A percentile compares a stretch with the other conserved stretches of the same genome.
Evolutionary conservation across 352 stramenopile genomes (phyloP).

Genomic region (Globisporangium nagaii): DNA sequence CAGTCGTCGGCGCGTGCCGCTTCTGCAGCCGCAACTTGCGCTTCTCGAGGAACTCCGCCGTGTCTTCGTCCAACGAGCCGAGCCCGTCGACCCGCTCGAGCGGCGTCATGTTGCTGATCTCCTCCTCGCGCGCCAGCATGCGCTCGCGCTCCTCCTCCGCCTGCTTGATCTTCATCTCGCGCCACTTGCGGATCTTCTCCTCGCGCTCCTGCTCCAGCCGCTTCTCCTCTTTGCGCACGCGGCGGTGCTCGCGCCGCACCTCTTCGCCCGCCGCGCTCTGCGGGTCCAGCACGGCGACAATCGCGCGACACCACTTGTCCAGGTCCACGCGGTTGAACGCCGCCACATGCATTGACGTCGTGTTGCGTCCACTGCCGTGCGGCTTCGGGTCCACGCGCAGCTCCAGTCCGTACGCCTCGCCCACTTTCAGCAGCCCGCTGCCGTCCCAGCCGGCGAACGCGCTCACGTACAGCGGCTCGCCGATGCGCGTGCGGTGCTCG

Average conservation of each 20-base stretch:
- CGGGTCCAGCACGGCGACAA: constrained; percentile 68
- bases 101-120: constrained; percentile 76
- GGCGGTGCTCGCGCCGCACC: constrained; percentile 45
- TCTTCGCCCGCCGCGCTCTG: constrained; percentile 53
- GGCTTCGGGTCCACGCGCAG: constrained; percentile 63
- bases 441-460: constrained; percentile 81
- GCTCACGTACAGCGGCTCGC: constrained; percentile 40
- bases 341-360: constrained; percentile 50
- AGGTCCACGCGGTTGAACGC: constrained; percentile 80
- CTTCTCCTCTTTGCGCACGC: constrained; percentile 58
- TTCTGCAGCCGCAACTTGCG: constrained; percentile 65
- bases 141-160: constrained; percentile 50
- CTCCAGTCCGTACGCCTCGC: constrained; percentile 72
- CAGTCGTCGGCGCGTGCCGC: constrained; percentile 58
- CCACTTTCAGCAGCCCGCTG: constrained; percentile 53
- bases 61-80: constrained; percentile 72
- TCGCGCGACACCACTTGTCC: constrained; percentile 75
- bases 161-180: constrained; percentile 50
- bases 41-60: constrained; percentile 62
- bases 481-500: constrained; percentile 19
- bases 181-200: constrained; percentile 67
- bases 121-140: constrained; percentile 47
- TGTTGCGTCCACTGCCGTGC: constrained; percentile 13
- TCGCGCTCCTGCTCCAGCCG: constrained; percentile 43
- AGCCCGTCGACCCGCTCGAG: constrained; percentile 59